Evolutionary conservation across 768 basidiomycete species (phyloP), one percentile per base, ranked within the genome.

Genomic region (Hemileccinum rubropunctum): DNA sequence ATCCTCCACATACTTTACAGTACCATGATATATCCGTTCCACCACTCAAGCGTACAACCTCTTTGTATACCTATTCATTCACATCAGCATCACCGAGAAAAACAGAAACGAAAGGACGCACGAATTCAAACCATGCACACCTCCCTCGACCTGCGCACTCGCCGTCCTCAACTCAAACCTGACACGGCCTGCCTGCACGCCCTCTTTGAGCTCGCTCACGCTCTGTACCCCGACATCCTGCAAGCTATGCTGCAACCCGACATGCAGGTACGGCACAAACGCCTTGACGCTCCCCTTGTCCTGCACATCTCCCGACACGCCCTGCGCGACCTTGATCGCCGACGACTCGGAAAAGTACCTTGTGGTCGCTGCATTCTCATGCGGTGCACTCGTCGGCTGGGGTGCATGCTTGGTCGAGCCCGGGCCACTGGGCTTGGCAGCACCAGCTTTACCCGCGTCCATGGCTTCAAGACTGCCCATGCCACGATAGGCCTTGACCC

Each of bases 381-480:
- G 71, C 1, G 74, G 73, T 14, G 61, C 71, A 17, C 69, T 65
- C 62, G 75, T 77, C 58, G 75, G 76, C 23, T 74, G 77, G 32
- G 70, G 64, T 0, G 78, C 72, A 40, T 80, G 77, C 57, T 82
- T 83, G 49, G 64, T 68, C 33, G 64, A 67, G 1, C 69, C 63
- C 15, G 52, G 59, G 32, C 64, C 57, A 36, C 57, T 60, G 21
- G 58, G 65, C 43, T 59, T 60, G 13, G 48, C 50, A 2, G 44
- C 6, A 23, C 23, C 23, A 6, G 23, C 23, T 54, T 82, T 84
- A 33, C 86, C 84, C 58, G 88, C 83, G 48, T 90, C 88, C 91
- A 93, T 95, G 3, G 92, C 91, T 71, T 95, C 91, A 62, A 98
- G 76, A 63, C 87, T 90, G 17, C 97, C 95, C 97, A 99, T 99